Evolutionary conservation across 768 basidiomycete genomes (phyloP).

Genomic region (Termitomyces heimii): DNA sequence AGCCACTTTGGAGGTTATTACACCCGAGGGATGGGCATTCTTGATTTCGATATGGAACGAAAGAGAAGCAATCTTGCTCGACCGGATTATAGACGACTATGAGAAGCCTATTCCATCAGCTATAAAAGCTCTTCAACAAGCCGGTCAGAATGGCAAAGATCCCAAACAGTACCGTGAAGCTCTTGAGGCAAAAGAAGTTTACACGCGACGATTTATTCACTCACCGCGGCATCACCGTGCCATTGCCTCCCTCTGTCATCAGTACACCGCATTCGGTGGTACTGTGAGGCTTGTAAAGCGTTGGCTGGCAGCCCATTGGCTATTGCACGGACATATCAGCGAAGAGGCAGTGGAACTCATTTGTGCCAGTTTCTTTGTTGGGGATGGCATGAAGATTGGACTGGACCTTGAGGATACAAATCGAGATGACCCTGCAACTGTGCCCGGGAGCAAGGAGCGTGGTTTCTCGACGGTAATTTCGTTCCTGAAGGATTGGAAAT

Average conservation of each 20-base stretch:
- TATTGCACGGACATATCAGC: conserved; percentile 66
- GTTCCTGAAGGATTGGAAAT: conserved; percentile 79
- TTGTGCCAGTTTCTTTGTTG: conserved; percentile 73
- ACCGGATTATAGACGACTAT: conserved; percentile 54
- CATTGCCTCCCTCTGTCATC: conserved; percentile 73
- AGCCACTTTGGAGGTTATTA: conserved; percentile 69
- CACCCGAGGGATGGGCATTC: conserved; percentile 85
- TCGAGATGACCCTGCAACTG: conserved; percentile 30
- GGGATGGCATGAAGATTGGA: conserved; percentile 31
- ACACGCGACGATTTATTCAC: conserved; percentile 70
- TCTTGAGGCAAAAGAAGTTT: conserved; percentile 48
- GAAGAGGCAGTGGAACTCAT: conserved; percentile 83
- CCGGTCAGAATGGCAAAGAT: conserved; percentile 26
- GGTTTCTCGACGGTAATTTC: conserved; percentile 73
- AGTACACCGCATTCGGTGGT: conserved; percentile 70
- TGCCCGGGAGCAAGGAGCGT: conserved; percentile 72
- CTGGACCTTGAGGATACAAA: conserved; percentile 23
- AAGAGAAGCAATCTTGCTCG: conserved; percentile 74
- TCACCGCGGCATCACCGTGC: conserved; percentile 83
- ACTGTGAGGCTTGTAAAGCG: conserved; percentile 88
- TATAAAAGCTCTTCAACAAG: conserved; percentile 14
- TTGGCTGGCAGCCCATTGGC: conserved; percentile 90
- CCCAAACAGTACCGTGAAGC: conserved; percentile 51
- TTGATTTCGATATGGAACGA: conserved; percentile 80
- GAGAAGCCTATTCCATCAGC: conserved; percentile 32